These are phyloP conservation scores for Dictyostelium intermedium DNA, from an alignment of 78 protist genomes.

Conservation along the genomic window DNA sequence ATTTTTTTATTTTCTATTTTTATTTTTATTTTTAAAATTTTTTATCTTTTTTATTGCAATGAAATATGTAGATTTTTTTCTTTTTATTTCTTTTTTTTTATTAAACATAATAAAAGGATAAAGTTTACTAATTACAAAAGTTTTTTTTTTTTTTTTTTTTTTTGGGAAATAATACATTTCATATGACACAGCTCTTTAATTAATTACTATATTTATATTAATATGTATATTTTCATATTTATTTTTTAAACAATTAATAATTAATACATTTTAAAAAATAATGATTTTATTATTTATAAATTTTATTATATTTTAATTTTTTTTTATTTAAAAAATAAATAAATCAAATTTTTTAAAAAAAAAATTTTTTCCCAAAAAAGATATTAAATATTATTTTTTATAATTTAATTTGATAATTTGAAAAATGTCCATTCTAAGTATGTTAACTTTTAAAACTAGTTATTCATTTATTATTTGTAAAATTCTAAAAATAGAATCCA, in stretches of 20 bases:
- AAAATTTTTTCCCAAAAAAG: too few relatives aligned
- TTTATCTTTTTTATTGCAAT: background rate
- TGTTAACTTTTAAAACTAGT: background rate
- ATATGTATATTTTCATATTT: background rate
- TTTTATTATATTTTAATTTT: too few relatives aligned
- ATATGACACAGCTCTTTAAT: background rate
- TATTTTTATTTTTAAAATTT: background rate
- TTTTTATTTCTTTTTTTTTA: background rate
- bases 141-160: background rate
- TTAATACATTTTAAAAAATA: too few relatives aligned
- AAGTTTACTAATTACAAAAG: background rate
- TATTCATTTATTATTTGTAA: background rate
- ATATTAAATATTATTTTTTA: too few relatives aligned
- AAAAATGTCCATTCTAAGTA: background rate
- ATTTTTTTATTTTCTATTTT: background rate
- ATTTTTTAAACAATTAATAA: too few relatives aligned
- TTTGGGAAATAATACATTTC: background rate
- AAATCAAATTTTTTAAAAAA: too few relatives aligned
- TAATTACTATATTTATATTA: background rate
- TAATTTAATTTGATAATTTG: too few relatives aligned
- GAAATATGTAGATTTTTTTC: background rate
- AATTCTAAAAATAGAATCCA: background rate
- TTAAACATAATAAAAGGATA: background rate
- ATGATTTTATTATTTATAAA: too few relatives aligned
- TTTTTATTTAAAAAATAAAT: too few relatives aligned